These are phyloP conservation scores for Podospora australis DNA, from an alignment of 495 filamentous ascomycete species.

Conservation along the genomic window DNA sequence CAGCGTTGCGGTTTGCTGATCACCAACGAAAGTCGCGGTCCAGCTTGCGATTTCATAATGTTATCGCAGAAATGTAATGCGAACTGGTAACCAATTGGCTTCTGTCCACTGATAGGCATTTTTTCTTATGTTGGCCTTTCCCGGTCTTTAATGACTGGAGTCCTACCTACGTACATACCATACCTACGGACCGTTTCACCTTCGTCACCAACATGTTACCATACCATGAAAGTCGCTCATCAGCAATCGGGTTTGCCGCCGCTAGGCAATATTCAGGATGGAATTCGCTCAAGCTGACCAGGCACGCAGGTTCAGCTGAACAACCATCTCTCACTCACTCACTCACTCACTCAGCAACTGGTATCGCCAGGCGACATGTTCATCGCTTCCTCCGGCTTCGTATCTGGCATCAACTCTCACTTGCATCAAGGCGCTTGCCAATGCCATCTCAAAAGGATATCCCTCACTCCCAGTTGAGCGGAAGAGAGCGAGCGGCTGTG, in stretches of 20 bases:
- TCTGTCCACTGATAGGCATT: constrained; percentile 7
- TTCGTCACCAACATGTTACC: background rate
- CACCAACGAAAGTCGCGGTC: background rate
- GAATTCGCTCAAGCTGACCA: background rate
- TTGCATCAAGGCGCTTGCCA: no score
- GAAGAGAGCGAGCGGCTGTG: no score
- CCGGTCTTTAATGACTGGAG: background rate
- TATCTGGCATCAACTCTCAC: no score
- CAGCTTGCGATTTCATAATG: no score
- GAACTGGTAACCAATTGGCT: constrained; percentile 1
- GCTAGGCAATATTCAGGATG: background rate
- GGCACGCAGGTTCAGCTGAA: background rate
- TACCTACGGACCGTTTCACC: no score
- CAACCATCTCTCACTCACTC: background rate
- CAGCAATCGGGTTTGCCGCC: background rate
- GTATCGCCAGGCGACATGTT: no score
- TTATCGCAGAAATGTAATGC: background rate
- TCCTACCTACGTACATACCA: constrained; percentile 3
- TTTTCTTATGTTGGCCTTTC: background rate
- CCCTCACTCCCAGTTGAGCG: no score
- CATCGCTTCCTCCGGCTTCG: no score
- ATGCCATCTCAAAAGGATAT: no score
- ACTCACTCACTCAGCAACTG: no score
- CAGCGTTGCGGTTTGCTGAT: constrained; percentile 5
- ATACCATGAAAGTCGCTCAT: background rate